A percentile compares a stretch with the other conserved stretches of the same genome.
Conservation (phyloP, 2,329 filamentous ascomycete species). For the Coniochaeta ligniaria region DNA sequence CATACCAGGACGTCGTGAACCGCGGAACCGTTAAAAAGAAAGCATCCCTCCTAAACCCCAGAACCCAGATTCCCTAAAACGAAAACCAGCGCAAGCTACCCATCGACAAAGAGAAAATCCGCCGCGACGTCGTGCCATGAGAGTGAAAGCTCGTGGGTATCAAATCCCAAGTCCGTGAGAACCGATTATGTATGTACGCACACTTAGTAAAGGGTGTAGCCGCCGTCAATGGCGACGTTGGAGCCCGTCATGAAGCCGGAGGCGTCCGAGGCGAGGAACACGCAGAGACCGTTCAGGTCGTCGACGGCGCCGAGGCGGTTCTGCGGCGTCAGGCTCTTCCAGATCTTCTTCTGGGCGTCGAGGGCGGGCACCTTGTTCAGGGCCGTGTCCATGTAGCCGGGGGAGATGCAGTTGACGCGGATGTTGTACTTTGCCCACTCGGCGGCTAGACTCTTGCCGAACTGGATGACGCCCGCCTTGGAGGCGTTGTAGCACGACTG, state of each 20-base stretch:
- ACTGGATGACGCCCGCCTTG: slow-evolving; percentile 72
- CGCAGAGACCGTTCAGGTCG: slow-evolving; percentile 70
- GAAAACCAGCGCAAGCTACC: background rate
- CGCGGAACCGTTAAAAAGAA: no score
- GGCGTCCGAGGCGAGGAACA: slow-evolving; percentile 68
- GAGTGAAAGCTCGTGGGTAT: slow-evolving; percentile 2
- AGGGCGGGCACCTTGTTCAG: slow-evolving; percentile 72
- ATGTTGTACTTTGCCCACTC: slow-evolving; percentile 80
- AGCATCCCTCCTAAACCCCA: background rate
- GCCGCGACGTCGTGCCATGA: background rate
- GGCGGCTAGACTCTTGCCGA: slow-evolving; percentile 73
- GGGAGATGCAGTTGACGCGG: slow-evolving; percentile 77
- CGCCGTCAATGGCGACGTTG: slow-evolving; percentile 66
- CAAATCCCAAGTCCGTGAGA: slow-evolving; percentile 1
- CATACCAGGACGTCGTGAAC: background rate
- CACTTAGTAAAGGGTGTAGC: slow-evolving; percentile 55
- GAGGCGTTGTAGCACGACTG: slow-evolving; percentile 79
- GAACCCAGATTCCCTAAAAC: background rate
- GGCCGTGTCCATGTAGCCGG: slow-evolving; percentile 81
- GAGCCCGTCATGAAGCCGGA: slow-evolving; percentile 71
- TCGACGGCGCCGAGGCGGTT: slow-evolving; percentile 64
- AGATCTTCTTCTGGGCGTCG: slow-evolving; percentile 76
- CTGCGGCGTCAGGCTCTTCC: slow-evolving; percentile 68
- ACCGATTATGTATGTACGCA: background rate
- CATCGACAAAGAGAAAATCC: background rate